Evolutionary conservation across 2,329 filamentous ascomycete genomes (phyloP).

Genomic region (Colletotrichum cereale): DNA sequence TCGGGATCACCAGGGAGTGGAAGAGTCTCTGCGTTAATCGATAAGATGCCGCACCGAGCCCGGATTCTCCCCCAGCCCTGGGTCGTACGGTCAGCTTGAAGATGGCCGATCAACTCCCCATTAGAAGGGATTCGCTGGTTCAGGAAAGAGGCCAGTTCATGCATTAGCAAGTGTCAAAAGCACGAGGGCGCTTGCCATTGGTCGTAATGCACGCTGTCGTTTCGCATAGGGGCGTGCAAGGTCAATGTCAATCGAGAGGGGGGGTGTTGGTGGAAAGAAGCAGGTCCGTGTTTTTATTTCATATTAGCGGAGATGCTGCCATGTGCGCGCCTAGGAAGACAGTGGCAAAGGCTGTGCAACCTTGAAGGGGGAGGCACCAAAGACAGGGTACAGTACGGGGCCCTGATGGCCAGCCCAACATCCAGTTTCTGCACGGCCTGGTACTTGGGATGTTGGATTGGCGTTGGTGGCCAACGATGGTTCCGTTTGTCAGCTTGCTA

Average conservation of each 20-base stretch:
- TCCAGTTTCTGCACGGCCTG: not conserved
- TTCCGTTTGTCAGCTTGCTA: slow-evolving; percentile 5
- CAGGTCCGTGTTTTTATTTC: slow-evolving; percentile 23
- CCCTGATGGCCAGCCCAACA: not conserved
- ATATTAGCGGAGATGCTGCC: slow-evolving; percentile 26
- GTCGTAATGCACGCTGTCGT: slow-evolving; percentile 19
- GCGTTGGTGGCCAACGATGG: not conserved
- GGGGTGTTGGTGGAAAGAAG: slow-evolving; percentile 26
- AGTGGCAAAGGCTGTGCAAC: slow-evolving; percentile 36
- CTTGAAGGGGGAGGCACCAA: slow-evolving; percentile 16
- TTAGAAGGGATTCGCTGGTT: slow-evolving; percentile 33
- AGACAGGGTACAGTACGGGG: not conserved
- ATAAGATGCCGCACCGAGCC: slow-evolving; percentile 36
- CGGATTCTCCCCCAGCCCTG: not conserved
- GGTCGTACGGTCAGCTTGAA: slow-evolving; percentile 18
- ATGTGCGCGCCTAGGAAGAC: slow-evolving; percentile 37
- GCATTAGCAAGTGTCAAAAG: slow-evolving; percentile 35
- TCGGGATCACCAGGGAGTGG: slow-evolving; percentile 28
- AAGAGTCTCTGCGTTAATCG: slow-evolving; percentile 36
- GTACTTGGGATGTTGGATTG: not conserved
- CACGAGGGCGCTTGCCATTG: slow-evolving; percentile 28
- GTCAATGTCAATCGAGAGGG: slow-evolving; percentile 26
- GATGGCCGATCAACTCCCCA: slow-evolving; percentile 8
- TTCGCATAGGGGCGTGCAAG: slow-evolving; percentile 38
- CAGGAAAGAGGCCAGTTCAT: slow-evolving; percentile 26